These are phyloP conservation scores for Pestalotiopsis sp. DNA, from an alignment of 2,329 filamentous ascomycete species.

Conservation along the genomic window DNA sequence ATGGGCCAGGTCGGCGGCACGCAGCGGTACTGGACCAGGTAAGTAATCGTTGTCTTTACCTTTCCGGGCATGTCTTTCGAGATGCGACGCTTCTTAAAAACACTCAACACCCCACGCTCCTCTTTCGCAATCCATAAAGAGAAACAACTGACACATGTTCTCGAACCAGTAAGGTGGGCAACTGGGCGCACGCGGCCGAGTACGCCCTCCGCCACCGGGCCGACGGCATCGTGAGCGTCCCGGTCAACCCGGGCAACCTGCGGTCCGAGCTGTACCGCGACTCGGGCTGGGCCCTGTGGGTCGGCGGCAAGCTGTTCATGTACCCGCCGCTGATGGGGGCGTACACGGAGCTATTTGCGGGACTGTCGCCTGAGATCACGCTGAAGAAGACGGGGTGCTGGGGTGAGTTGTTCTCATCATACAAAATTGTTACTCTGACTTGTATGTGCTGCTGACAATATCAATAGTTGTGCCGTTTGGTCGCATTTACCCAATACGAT, in stretches of 20 bases:
- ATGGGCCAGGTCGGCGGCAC: too few relatives aligned
- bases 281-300: not conserved
- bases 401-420: not conserved
- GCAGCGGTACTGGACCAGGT: too few relatives aligned
- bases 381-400: not conserved
- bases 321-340: not conserved
- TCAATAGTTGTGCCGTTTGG: too few relatives aligned
- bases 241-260: conserved; percentile 9
- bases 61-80: conserved; percentile 16
- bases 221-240: conserved; percentile 3
- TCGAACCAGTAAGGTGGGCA: not conserved
- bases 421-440: not conserved
- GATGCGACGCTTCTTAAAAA: not conserved
- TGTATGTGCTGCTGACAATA: too few relatives aligned
- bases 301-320: not conserved
- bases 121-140: not conserved
- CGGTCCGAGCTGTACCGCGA: not conserved
- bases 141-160: conserved; percentile 18
- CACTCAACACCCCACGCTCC: too few relatives aligned
- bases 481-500: too few relatives aligned
- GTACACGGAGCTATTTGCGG: not conserved
- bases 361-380: not conserved
- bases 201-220: not conserved
- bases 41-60: too few relatives aligned
- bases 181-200: not conserved